Evolutionary conservation across 441 rosid genomes (phyloP).

Genomic region (Bocquillonia castaneifolia): DNA sequence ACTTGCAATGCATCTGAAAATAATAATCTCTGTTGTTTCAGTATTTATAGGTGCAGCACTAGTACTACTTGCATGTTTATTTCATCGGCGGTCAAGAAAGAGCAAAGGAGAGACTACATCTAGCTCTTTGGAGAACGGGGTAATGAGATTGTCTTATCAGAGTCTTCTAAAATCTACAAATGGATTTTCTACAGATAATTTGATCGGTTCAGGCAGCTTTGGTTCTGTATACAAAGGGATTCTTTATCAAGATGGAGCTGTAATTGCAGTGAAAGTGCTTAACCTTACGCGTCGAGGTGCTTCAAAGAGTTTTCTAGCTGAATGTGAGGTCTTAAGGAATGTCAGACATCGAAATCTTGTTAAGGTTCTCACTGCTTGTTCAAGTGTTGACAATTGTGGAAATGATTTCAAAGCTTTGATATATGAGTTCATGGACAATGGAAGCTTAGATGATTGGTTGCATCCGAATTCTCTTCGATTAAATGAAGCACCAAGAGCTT

Average conservation of each 20-base stretch:
- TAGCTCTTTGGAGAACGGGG: background rate
- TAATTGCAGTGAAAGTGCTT: conserved; percentile 9
- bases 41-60: background rate
- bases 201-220: background rate
- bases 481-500: background rate
- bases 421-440: conserved; percentile 12
- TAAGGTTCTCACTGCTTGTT: conserved; percentile 4
- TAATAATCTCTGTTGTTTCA: background rate
- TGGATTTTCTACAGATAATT: background rate
- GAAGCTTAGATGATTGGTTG: background rate
- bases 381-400: background rate
- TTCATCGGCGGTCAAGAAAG: background rate
- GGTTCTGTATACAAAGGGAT: conserved; percentile 11
- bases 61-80: background rate
- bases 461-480: background rate
- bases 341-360: conserved; percentile 10
- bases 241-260: background rate
- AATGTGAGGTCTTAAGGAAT: conserved; percentile 4
- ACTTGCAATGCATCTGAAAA: background rate
- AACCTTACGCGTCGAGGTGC: conserved; percentile 2
- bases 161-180: background rate
- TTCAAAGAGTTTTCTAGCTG: conserved; percentile 3
- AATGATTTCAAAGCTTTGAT: conserved; percentile 13
- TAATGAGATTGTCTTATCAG: conserved; percentile 1
- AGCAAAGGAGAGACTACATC: background rate